Conservation (phyloP, 345 rosid species). For the Carallia brachiata region DNA sequence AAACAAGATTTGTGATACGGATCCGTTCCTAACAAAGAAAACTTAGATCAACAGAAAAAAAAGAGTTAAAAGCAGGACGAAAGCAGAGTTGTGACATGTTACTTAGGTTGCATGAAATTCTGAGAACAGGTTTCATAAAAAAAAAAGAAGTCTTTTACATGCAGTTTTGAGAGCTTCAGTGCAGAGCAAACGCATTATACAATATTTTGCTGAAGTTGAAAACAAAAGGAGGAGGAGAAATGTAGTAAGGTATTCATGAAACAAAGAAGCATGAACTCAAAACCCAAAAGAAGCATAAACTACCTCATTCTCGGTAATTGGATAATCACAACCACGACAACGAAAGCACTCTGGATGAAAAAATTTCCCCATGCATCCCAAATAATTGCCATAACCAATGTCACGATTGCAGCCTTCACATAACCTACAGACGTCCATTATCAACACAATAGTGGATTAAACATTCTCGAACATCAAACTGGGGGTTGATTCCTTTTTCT, state of each 20-base stretch:
- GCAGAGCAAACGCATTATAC: too few species aligned
- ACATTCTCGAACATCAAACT: not conserved
- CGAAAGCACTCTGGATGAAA: constrained; percentile 91
- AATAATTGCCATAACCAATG: constrained; percentile 66
- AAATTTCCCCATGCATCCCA: constrained; percentile 76
- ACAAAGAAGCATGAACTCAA: not conserved
- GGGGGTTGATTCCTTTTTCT: not conserved
- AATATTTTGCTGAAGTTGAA: too few species aligned
- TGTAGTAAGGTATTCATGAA: not conserved
- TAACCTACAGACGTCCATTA: constrained; percentile 38
- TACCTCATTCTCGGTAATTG: constrained; percentile 89
- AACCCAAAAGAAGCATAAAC: not conserved
- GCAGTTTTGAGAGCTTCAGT: not conserved
- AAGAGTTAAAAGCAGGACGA: constrained; percentile 25
- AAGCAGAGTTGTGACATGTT: not conserved
- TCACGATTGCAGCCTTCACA: constrained; percentile 75
- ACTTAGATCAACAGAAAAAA: constrained; percentile 53
- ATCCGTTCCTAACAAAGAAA: constrained; percentile 67
- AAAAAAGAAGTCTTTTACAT: not conserved
- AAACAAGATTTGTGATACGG: constrained; percentile 90
- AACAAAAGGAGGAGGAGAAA: too few species aligned
- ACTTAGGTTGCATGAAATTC: not conserved
- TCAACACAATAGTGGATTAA: not conserved
- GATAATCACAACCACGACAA: constrained; percentile 61
- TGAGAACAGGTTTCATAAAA: too few species aligned